phyloP scores from a whole-genome alignment of 148 eudicot genomes.

The Pouteria glomerata region DNA sequence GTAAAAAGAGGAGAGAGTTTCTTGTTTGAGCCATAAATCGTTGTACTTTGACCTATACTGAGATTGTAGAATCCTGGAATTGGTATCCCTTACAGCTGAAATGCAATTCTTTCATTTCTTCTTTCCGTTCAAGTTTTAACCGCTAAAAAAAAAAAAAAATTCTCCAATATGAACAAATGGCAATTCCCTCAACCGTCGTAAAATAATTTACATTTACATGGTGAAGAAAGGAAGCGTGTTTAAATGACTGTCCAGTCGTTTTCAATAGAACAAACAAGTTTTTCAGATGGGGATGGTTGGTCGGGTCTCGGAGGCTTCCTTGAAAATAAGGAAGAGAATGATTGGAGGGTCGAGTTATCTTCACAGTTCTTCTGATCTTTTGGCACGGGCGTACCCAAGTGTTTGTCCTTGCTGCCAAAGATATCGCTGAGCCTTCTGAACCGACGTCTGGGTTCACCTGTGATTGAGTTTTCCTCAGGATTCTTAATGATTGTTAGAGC shows the following conservation, averaged over 20 bases:
- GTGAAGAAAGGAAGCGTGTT: not conserved
- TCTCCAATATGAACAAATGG: conserved; percentile 3
- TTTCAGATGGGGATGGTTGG: conserved; percentile 32
- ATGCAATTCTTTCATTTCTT: not conserved
- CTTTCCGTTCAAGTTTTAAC: not conserved
- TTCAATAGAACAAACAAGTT: conserved; percentile 37
- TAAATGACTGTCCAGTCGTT: conserved; percentile 47
- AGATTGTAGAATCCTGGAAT: too few species aligned
- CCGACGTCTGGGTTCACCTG: conserved; percentile 53
- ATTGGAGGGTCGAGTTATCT: conserved; percentile 37
- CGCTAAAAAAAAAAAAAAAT: conserved; percentile 19
- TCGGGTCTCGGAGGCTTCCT: conserved; percentile 81
- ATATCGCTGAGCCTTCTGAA: conserved; percentile 59
- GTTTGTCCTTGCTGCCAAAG: conserved; percentile 54
- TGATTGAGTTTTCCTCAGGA: conserved; percentile 43
- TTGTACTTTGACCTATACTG: too few species aligned
- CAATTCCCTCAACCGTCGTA: not conserved
- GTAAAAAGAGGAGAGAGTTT: not conserved
- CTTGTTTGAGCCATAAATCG: too few species aligned
- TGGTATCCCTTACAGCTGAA: too few species aligned
- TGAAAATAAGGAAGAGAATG: conserved; percentile 57
- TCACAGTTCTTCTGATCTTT: conserved; percentile 38
- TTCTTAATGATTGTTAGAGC: conserved; percentile 45
- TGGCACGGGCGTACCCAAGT: conserved; percentile 23
- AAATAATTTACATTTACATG: conserved; percentile 18